Conservation (phyloP, 1,284 basidiomycete species). For the Ceratorhiza oryzae-sativae region DNA sequence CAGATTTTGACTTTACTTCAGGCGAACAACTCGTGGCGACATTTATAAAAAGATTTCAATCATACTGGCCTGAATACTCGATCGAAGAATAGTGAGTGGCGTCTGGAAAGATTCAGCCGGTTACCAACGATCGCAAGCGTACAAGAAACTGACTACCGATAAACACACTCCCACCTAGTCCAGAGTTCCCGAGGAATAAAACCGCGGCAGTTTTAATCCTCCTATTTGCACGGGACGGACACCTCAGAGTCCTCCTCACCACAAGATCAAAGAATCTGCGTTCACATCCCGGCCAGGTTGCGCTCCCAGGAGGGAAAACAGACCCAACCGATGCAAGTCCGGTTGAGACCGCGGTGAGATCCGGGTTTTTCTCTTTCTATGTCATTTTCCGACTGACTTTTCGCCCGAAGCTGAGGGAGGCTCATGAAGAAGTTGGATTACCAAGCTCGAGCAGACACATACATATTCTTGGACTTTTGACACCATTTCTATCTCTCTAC, state of each 20-base stretch:
- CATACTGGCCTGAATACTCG: constrained; percentile 26
- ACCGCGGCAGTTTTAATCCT: constrained; percentile 78
- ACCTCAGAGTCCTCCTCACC: constrained; percentile 79
- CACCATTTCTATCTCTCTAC: constrained; percentile 69
- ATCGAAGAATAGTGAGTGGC: constrained; percentile 30
- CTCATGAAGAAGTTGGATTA: constrained; percentile 79
- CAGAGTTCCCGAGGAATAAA: constrained; percentile 26
- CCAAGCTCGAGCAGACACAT: constrained; percentile 65
- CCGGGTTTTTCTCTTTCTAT: neutral
- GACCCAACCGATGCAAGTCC: constrained; percentile 71
- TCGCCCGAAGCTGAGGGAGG: constrained; percentile 79
- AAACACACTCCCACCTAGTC: neutral
- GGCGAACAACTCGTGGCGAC: constrained; percentile 7
- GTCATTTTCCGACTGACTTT: too few relatives aligned
- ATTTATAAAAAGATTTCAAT: constrained; percentile 24
- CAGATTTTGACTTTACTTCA: constrained; percentile 20
- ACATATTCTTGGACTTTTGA: constrained; percentile 68
- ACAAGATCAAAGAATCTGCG: constrained; percentile 80
- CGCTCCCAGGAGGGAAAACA: constrained; percentile 82
- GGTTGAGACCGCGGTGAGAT: constrained; percentile 74
- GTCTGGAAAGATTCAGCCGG: too few relatives aligned
- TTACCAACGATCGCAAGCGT: neutral
- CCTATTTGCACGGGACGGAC: constrained; percentile 70
- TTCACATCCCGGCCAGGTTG: constrained; percentile 71
- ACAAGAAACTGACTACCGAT: neutral